Conservation (phyloP, 208 protist species). For the Angomonas deanei region DNA sequence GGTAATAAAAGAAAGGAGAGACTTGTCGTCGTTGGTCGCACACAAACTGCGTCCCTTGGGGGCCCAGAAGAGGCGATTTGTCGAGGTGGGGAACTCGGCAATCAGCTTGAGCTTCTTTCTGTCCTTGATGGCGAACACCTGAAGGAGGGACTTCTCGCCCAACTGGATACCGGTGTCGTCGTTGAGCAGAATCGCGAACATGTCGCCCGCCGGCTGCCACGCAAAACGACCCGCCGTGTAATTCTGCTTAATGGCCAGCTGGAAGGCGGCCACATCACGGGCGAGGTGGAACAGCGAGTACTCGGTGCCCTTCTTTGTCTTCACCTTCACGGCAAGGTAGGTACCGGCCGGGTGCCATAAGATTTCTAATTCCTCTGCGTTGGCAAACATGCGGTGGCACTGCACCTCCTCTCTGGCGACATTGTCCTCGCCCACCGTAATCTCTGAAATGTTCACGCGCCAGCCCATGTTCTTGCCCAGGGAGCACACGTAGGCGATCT, state of each 20-base stretch:
- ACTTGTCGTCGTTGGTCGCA: constrained; percentile 80
- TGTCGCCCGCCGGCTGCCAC: constrained; percentile 78
- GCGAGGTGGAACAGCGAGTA: constrained; percentile 77
- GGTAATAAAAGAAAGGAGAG: constrained; percentile 74
- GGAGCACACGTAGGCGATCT: constrained; percentile 70
- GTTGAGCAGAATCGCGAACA: constrained; percentile 75
- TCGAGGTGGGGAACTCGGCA: constrained; percentile 44
- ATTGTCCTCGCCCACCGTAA: constrained; percentile 63
- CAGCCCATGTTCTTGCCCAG: constrained; percentile 59
- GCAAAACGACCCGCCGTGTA: constrained; percentile 74
- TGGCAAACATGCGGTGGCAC: constrained; percentile 75
- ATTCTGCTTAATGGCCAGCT: constrained; percentile 62
- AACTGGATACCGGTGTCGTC: constrained; percentile 27
- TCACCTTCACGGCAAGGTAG: constrained; percentile 75
- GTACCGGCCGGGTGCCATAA: constrained; percentile 87
- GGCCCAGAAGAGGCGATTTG: constrained; percentile 81
- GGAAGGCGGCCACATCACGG: constrained; percentile 51
- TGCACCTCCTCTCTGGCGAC: constrained; percentile 57
- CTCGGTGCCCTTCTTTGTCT: constrained; percentile 50
- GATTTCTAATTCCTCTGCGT: constrained; percentile 72
- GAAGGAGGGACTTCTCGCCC: constrained; percentile 57
- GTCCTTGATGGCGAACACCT: constrained; percentile 68
- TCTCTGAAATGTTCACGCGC: constrained; percentile 73
- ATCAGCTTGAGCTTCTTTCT: constrained; percentile 74
- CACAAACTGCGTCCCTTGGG: constrained; percentile 61